Conservation (phyloP, 1,284 basidiomycete genomes). For the Sphaerobolus stellatus region DNA sequence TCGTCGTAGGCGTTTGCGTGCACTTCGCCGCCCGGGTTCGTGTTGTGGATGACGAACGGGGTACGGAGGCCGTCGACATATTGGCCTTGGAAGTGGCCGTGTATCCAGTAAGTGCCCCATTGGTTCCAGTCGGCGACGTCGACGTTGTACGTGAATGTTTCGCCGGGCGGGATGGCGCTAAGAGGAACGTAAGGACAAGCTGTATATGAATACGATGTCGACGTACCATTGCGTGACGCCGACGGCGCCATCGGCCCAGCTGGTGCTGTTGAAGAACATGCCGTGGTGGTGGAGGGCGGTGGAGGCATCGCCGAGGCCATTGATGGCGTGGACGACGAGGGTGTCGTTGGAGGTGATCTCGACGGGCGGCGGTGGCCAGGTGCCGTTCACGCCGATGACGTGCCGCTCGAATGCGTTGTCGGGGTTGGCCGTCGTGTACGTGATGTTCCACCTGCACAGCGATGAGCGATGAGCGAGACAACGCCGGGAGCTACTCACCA, state of each 20-base stretch:
- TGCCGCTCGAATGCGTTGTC: slow-evolving; percentile 71
- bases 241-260: slow-evolving; percentile 87
- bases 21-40: slow-evolving; percentile 39
- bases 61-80: slow-evolving; percentile 85
- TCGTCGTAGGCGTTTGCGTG: slow-evolving; percentile 75
- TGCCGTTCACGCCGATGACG: slow-evolving; percentile 84
- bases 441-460: slow-evolving; percentile 63
- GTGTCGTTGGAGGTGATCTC: slow-evolving; percentile 72
- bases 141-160: slow-evolving; percentile 77
- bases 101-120: slow-evolving; percentile 89
- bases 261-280: slow-evolving; percentile 86
- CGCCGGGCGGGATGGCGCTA: slow-evolving; percentile 81
- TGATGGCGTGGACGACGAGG: slow-evolving; percentile 73
- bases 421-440: slow-evolving; percentile 70
- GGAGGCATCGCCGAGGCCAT: slow-evolving; percentile 63
- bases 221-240: slow-evolving; percentile 79
- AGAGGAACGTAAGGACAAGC: background rate
- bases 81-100: slow-evolving; percentile 76
- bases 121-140: slow-evolving; percentile 71
- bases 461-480: background rate
- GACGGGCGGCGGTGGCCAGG: slow-evolving; percentile 88
- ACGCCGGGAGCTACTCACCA: slow-evolving; percentile 38
- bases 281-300: slow-evolving; percentile 84
- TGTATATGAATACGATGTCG: background rate
- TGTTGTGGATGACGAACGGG: slow-evolving; percentile 71